phyloP scores from a whole-genome alignment of 345 rosid genomes.

The Aquilaria yunnanensis region DNA sequence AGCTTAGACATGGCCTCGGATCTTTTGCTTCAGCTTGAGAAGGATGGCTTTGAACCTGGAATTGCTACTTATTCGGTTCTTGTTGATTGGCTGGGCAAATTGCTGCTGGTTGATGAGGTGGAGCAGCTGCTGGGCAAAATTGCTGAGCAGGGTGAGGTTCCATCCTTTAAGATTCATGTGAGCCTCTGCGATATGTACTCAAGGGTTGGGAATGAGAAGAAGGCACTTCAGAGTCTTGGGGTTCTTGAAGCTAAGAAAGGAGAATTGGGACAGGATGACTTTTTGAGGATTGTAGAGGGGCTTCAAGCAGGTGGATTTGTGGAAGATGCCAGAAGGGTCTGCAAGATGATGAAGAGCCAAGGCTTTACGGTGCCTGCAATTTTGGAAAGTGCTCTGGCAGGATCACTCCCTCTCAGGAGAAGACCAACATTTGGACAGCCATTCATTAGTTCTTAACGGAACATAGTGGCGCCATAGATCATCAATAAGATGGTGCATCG shows the following conservation, averaged over 20 bases:
- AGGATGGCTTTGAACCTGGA: constrained; percentile 76
- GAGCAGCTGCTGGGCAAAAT: constrained; percentile 71
- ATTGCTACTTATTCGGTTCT: constrained; percentile 58
- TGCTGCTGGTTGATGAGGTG: constrained; percentile 74
- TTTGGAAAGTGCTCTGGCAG: constrained; percentile 25
- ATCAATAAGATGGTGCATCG: background rate
- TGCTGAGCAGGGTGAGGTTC: constrained; percentile 70
- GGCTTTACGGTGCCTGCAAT: constrained; percentile 37
- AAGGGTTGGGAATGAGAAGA: constrained; percentile 54
- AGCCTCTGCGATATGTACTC: constrained; percentile 84
- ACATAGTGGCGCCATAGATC: constrained; percentile 2
- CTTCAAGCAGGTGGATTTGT: constrained; percentile 56
- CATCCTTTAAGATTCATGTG: constrained; percentile 56
- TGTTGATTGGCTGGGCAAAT: constrained; percentile 66
- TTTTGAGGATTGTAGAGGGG: constrained; percentile 53
- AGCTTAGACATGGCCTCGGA: constrained; percentile 65
- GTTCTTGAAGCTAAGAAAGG: constrained; percentile 44
- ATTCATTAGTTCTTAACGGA: background rate
- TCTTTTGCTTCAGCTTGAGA: constrained; percentile 68
- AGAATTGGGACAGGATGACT: constrained; percentile 45
- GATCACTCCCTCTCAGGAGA: constrained; percentile 19
- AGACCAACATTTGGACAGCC: constrained; percentile 17
- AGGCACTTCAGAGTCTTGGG: constrained; percentile 73
- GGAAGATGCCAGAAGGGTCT: constrained; percentile 56
- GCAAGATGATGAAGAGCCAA: constrained; percentile 46